Conservation (phyloP, 441 rosid species). For the Pelargonium fulgidum region DNA sequence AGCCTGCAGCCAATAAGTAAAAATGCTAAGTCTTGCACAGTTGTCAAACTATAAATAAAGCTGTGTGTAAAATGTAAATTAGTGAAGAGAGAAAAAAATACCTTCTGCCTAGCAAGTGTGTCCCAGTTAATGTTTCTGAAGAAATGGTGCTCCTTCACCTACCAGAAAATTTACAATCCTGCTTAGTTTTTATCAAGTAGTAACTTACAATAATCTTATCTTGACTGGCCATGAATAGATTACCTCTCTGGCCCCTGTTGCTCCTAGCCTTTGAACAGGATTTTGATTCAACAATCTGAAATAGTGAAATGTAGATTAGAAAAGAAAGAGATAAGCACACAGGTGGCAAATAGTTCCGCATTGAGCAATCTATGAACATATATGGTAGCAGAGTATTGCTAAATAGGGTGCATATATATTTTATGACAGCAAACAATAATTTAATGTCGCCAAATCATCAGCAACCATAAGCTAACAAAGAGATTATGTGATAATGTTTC, state of each 20-base stretch:
- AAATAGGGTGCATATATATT: neutral
- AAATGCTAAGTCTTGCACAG: constrained; percentile 15
- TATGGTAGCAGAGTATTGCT: neutral
- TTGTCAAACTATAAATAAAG: neutral
- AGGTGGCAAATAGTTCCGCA: neutral
- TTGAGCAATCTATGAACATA: neutral
- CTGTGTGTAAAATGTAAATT: neutral
- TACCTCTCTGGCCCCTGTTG: constrained; percentile 94
- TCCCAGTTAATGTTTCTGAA: constrained; percentile 90
- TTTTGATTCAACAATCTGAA: constrained; percentile 76
- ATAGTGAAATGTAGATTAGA: neutral
- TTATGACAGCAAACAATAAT: neutral
- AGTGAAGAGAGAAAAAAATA: constrained; percentile 18
- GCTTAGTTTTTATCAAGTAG: constrained; percentile 21
- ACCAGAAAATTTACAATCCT: constrained; percentile 19
- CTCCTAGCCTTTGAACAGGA: constrained; percentile 88
- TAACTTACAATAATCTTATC: constrained; percentile 11
- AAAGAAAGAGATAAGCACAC: constrained; percentile 10
- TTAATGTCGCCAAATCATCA: neutral
- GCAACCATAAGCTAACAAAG: neutral
- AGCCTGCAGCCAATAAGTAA: constrained; percentile 47
- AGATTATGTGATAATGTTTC: neutral
- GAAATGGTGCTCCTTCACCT: constrained; percentile 86
- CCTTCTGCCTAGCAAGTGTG: constrained; percentile 95
- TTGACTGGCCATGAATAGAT: constrained; percentile 17